Percentiles rank a stretch among this genome's conserved stretches.
Evolutionary conservation across 805 yeast species (phyloP).

Genomic region (Candida sakaeoensis): DNA sequence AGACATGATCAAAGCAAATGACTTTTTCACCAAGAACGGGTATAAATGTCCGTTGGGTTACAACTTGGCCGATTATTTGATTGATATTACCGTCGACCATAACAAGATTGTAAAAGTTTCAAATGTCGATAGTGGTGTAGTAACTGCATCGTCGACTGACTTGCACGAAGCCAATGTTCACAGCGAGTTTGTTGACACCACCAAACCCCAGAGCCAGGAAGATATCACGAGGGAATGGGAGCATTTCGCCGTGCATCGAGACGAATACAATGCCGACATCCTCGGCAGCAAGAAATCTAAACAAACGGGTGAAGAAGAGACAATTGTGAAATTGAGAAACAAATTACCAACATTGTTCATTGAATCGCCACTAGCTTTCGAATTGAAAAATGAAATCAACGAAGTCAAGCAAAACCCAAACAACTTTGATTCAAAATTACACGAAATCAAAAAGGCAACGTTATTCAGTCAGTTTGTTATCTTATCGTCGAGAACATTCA

Average conservation of each 20-base stretch:
- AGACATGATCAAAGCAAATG: slow-evolving; percentile 66
- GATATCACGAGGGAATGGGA: slow-evolving; percentile 82
- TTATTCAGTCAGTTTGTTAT: slow-evolving; percentile 65
- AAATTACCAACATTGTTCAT: slow-evolving; percentile 32
- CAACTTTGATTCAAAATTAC: slow-evolving; percentile 24
- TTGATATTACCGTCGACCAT: slow-evolving; percentile 80
- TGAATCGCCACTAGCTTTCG: slow-evolving; percentile 40
- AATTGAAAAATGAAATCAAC: slow-evolving; percentile 37
- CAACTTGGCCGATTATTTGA: slow-evolving; percentile 89
- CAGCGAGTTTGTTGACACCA: slow-evolving; percentile 21
- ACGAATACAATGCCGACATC: slow-evolving; percentile 48
- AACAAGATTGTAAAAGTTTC: slow-evolving; percentile 27
- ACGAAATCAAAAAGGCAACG: slow-evolving; percentile 48
- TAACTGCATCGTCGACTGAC: slow-evolving; percentile 10
- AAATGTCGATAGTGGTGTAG: slow-evolving; percentile 12
- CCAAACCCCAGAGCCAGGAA: slow-evolving; percentile 27
- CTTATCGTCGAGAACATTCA: slow-evolving; percentile 81
- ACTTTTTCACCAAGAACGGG: slow-evolving; percentile 72
- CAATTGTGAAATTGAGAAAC: slow-evolving; percentile 18
- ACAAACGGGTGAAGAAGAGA: slow-evolving; percentile 19
- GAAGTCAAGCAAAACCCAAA: slow-evolving; percentile 21
- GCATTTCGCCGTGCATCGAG: slow-evolving; percentile 77
- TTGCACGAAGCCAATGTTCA: slow-evolving; percentile 23
- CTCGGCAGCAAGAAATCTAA: slow-evolving; percentile 13
- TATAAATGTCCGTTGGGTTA: slow-evolving; percentile 84